Evolutionary conservation across 2,329 filamentous ascomycete species (phyloP).

Genomic region (Cytospora piceae): DNA sequence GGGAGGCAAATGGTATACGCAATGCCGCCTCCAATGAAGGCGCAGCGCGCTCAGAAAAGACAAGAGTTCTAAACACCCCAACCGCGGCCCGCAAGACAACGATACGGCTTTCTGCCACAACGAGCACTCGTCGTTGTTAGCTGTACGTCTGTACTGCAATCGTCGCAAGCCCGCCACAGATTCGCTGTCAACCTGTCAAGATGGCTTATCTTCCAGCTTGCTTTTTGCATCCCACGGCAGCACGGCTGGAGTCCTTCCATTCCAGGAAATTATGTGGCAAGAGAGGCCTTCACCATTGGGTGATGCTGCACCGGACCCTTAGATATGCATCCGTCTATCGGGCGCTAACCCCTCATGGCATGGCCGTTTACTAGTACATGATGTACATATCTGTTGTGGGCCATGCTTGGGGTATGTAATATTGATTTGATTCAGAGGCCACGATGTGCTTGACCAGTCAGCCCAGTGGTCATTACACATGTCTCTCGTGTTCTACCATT

Average conservation of each 20-base stretch:
- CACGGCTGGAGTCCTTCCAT: constrained; percentile 15
- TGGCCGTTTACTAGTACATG: not conserved
- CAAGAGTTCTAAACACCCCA: not conserved
- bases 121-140: not conserved
- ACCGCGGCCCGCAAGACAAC: too few relatives aligned
- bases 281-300: constrained; percentile 23
- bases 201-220: constrained; percentile 15
- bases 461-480: not conserved
- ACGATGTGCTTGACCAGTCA: not conserved
- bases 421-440: constrained; percentile 1
- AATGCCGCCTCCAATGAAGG: constrained; percentile 4
- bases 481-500: not conserved
- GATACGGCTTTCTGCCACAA: not conserved
- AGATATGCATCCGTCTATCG: constrained; percentile 7
- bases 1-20: constrained; percentile 17
- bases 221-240: not conserved
- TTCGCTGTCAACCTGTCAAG: constrained; percentile 5
- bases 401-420: not conserved
- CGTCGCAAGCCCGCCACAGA: not conserved
- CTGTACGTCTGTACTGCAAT: not conserved
- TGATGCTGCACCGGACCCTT: constrained; percentile 7
- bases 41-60: too few relatives aligned
- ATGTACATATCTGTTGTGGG: not conserved
- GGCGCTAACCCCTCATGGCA: not conserved
- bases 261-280: constrained; percentile 17